phyloP scores from a whole-genome alignment of 352 stramenopile species.

The Globisporangium yorkense region DNA sequence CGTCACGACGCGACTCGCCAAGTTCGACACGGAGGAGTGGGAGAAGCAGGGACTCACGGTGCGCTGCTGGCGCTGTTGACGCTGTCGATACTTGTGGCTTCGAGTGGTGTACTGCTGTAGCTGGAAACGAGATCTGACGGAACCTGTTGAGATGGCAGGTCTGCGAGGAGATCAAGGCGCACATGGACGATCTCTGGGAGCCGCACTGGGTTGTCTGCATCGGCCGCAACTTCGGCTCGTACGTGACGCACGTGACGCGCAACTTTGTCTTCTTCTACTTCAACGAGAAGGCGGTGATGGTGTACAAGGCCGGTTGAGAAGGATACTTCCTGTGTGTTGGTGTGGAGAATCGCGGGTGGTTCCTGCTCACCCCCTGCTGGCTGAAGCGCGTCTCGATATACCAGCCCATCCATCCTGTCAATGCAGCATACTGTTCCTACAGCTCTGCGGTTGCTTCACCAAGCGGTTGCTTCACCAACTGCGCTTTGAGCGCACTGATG shows the following conservation, averaged over 20 bases:
- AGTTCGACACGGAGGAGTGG: conserved; percentile 82
- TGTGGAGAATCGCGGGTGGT: neutral
- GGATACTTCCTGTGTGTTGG: neutral
- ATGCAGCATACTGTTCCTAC: neutral
- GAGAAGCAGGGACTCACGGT: conserved; percentile 72
- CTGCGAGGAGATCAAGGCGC: conserved; percentile 75
- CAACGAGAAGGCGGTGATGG: conserved; percentile 82
- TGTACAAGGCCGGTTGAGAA: conserved; percentile 79
- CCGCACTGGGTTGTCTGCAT: conserved; percentile 86
- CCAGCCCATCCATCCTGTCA: neutral
- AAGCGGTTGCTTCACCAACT: neutral
- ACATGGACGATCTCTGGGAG: conserved; percentile 74
- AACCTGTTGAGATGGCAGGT: conserved; percentile 24
- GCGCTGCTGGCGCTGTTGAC: conserved; percentile 3
- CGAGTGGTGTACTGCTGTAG: too few relatives aligned
- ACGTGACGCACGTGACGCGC: conserved; percentile 90
- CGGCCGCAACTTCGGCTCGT: conserved; percentile 90
- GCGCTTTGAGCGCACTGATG: neutral
- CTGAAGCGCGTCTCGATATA: too few relatives aligned
- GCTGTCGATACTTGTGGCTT: neutral
- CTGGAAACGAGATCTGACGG: neutral
- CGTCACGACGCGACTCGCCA: conserved; percentile 47
- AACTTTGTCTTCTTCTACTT: conserved; percentile 93
- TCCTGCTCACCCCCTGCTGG: neutral
- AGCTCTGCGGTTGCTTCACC: neutral